Percentiles rank a stretch among this genome's conserved stretches.
phyloP scores from a whole-genome alignment of 805 yeast genomes.

The Sugiyamaella smithiae region DNA sequence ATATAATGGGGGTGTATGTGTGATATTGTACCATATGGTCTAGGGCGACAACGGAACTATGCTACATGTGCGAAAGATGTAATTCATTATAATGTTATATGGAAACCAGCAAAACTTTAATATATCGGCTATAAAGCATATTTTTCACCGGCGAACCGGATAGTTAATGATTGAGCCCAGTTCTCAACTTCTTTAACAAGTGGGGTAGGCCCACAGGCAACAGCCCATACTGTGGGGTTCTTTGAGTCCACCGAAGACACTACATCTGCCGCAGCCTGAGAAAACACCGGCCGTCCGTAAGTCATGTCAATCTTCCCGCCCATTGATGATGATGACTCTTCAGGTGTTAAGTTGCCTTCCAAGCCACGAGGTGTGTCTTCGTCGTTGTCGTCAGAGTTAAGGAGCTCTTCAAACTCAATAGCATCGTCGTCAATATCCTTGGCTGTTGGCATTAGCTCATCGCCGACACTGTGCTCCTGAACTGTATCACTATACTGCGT shows the following conservation, averaged over 20 bases:
- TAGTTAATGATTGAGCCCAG: conserved; percentile 76
- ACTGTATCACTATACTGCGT: conserved; percentile 33
- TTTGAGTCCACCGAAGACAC: conserved; percentile 33
- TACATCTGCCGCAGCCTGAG: conserved; percentile 12
- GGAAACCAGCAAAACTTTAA: no score
- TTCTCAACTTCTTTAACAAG: conserved; percentile 68
- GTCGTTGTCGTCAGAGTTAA: conserved; percentile 13
- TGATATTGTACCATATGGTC: no score
- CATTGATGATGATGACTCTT: neutral
- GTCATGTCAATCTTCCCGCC: conserved; percentile 5
- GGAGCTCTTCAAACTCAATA: conserved; percentile 23
- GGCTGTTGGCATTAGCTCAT: conserved; percentile 44
- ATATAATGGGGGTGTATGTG: no score
- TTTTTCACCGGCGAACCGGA: conserved; percentile 24
- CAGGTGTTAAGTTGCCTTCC: neutral
- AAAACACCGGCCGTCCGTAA: conserved; percentile 24
- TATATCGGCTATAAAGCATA: conserved; percentile 18
- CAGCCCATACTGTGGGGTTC: conserved; percentile 57
- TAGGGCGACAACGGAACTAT: no score
- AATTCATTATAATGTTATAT: no score
- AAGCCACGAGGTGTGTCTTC: neutral
- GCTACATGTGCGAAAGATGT: no score
- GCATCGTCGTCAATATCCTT: conserved; percentile 18
- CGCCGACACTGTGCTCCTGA: conserved; percentile 47
- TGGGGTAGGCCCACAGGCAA: conserved; percentile 83